Evolutionary conservation across 108 stramenopile species (phyloP).

Genomic region (Schizochytrium sp.): DNA sequence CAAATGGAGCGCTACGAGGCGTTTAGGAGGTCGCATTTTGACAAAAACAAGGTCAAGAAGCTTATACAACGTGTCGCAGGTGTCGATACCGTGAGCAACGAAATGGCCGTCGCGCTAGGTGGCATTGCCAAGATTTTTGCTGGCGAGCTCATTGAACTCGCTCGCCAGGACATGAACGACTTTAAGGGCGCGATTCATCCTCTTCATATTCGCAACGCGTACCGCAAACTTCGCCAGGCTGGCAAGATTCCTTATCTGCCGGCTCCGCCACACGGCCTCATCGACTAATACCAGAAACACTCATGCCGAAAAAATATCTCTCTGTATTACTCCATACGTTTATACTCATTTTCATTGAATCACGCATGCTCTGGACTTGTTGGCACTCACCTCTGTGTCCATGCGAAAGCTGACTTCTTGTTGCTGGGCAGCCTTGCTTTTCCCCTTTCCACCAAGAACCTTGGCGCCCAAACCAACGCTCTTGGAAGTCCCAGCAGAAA

Average conservation of each 20-base stretch:
- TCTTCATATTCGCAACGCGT: background rate
- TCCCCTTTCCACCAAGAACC: too few species aligned
- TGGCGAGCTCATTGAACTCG: background rate
- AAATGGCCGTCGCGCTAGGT: background rate
- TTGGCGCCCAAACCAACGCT: too few species aligned
- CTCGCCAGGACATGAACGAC: background rate
- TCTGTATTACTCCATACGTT: background rate
- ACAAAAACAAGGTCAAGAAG: background rate
- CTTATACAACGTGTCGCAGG: background rate
- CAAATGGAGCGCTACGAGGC: conserved; percentile 19
- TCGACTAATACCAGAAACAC: background rate
- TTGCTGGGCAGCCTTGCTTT: too few species aligned
- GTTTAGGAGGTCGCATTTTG: background rate
- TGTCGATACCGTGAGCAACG: background rate
- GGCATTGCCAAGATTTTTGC: conserved; percentile 9
- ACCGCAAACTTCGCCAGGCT: background rate
- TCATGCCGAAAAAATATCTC: background rate
- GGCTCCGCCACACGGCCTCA: background rate
- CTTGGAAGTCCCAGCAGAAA: too few species aligned
- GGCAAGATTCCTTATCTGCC: conserved; percentile 8
- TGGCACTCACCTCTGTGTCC: too few species aligned
- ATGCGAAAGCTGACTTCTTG: too few species aligned
- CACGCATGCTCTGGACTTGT: too few species aligned
- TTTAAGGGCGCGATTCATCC: background rate
- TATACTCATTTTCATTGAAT: too few species aligned